Conservation (phyloP, 176 grass and related monocot species). For the Carex myosuroides region DNA sequence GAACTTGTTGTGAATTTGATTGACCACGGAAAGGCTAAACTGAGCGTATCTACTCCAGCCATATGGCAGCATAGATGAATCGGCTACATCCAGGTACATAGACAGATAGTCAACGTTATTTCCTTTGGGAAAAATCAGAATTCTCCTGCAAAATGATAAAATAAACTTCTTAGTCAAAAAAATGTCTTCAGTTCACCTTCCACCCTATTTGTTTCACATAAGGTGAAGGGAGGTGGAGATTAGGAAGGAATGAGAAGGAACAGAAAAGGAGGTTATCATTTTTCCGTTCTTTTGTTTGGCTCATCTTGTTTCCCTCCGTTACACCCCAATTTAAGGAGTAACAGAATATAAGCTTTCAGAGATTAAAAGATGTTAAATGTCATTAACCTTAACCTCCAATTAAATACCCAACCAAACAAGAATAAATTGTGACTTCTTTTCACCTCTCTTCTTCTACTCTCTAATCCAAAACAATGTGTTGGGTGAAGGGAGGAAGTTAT, state of each 20-base stretch:
- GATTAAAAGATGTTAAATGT: too few species aligned
- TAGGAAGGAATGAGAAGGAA: too few species aligned
- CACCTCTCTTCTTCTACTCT: too few species aligned
- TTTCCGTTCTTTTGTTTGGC: too few species aligned
- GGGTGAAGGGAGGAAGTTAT: slow-evolving; percentile 1
- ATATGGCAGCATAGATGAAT: slow-evolving; percentile 79
- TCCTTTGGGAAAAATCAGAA: slow-evolving; percentile 94
- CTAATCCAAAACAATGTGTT: not conserved
- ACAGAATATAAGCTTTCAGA: too few species aligned
- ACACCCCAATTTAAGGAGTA: too few species aligned
- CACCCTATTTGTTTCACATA: too few species aligned
- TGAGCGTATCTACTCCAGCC: slow-evolving; percentile 98
- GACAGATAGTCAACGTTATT: slow-evolving; percentile 97
- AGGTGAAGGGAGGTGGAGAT: not conserved
- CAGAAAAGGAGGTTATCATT: too few species aligned
- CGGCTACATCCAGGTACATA: slow-evolving; percentile 96
- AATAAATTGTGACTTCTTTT: too few species aligned
- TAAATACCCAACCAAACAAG: too few species aligned
- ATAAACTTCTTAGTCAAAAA: not conserved
- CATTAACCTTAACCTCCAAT: too few species aligned
- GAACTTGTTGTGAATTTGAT: slow-evolving; percentile 88
- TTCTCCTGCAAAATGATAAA: slow-evolving; percentile 47
- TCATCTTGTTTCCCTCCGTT: too few species aligned
- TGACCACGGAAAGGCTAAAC: slow-evolving; percentile 76
- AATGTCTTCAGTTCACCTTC: not conserved